Evolutionary conservation across 2,329 filamentous ascomycete species (phyloP).

Genomic region (Epichloe coenophiala): DNA sequence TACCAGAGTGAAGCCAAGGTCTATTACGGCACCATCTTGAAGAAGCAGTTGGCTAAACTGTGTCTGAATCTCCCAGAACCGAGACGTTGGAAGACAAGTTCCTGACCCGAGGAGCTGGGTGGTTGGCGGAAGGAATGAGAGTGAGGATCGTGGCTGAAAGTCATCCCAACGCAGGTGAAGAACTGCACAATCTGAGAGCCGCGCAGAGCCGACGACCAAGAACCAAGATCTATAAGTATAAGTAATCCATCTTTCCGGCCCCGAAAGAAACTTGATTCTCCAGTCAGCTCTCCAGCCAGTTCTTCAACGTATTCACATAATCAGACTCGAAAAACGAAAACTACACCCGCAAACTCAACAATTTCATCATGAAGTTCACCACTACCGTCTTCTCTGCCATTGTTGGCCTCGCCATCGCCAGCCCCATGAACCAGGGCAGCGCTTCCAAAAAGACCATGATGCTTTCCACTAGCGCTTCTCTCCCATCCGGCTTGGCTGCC

Average conservation of each 20-base stretch:
- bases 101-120: background rate
- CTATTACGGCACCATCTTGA: no score
- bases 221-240: background rate
- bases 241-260: background rate
- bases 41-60: no score
- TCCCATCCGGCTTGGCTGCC: background rate
- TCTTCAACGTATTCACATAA: background rate
- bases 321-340: background rate
- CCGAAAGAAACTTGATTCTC: background rate
- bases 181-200: background rate
- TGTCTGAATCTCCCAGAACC: no score
- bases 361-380: conserved; percentile 1
- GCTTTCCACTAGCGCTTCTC: background rate
- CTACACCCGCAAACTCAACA: background rate
- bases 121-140: background rate
- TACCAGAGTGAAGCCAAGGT: no score
- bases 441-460: background rate
- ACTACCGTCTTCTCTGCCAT: background rate
- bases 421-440: background rate
- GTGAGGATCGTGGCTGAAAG: background rate
- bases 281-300: background rate
- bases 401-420: background rate
- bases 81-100: no score
- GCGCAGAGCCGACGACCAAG: background rate
- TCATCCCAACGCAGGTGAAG: background rate